Conservation (phyloP, 2,329 filamentous ascomycete species). For the Diaporthe sp. region DNA sequence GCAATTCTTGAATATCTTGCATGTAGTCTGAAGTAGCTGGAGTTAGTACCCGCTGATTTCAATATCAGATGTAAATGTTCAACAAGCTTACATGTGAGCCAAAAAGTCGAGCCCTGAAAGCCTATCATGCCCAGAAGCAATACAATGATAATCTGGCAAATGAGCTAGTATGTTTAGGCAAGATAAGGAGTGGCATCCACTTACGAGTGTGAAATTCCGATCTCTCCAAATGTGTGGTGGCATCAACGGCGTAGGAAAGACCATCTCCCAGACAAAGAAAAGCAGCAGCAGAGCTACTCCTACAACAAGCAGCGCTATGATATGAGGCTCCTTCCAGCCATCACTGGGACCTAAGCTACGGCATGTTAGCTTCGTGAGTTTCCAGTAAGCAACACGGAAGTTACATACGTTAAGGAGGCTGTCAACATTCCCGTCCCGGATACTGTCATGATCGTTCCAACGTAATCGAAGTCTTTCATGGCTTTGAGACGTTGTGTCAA, state of each 20-base stretch:
- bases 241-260: conserved; percentile 11
- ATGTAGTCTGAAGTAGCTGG: background rate
- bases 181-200: background rate
- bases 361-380: background rate
- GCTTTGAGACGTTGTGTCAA: background rate
- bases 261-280: background rate
- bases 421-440: conserved; percentile 1
- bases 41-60: background rate
- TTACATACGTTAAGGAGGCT: background rate
- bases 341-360: background rate
- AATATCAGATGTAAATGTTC: background rate
- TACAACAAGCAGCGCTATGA: conserved; percentile 1
- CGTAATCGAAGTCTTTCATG: background rate
- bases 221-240: conserved; percentile 1
- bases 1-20: background rate
- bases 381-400: accelerated
- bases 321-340: conserved; percentile 1
- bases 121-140: conserved; percentile 16
- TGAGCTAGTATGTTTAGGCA: background rate
- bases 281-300: conserved; percentile 7
- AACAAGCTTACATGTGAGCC: conserved; percentile 8
- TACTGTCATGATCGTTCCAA: conserved; percentile 7
- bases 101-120: conserved; percentile 13
- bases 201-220: conserved; percentile 1
- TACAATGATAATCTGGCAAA: background rate